phyloP scores from a whole-genome alignment of 768 basidiomycete species.

The Epithele typhae region DNA sequence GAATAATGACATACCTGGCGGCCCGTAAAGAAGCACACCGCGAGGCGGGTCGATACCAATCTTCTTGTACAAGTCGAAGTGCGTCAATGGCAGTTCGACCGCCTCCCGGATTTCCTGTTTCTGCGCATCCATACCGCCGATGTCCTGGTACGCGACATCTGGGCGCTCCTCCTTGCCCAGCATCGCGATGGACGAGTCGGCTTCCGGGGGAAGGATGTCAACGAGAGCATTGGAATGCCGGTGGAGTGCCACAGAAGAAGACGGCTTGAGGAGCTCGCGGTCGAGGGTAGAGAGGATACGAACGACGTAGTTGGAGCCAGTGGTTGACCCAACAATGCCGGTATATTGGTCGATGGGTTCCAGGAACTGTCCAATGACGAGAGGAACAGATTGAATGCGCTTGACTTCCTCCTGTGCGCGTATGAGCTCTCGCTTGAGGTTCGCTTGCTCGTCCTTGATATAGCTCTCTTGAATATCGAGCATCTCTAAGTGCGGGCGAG shows the following conservation, averaged over 20 bases:
- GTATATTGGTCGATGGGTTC: conserved; percentile 98
- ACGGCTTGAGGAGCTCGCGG: conserved; percentile 94
- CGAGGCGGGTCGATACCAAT: conserved; percentile 99
- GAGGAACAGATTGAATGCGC: conserved; percentile 96
- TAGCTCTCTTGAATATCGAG: conserved; percentile 93
- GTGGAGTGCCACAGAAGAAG: conserved; percentile 96
- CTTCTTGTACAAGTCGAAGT: conserved; percentile 98
- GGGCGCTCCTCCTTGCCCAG: conserved; percentile 93
- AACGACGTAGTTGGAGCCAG: conserved; percentile 97
- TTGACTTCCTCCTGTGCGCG: conserved; percentile 99
- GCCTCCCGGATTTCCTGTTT: conserved; percentile 99
- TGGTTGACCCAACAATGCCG: conserved; percentile 95
- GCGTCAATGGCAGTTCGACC: conserved; percentile 92
- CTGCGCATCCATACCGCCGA: conserved; percentile 96
- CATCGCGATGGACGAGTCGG: conserved; percentile 96
- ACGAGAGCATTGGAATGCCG: conserved; percentile 98
- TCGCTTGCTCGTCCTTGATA: conserved; percentile 98
- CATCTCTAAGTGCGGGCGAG: conserved; percentile 91
- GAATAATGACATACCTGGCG: conserved; percentile 63
- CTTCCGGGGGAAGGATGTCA: conserved; percentile 97
- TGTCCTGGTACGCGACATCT: conserved; percentile 88
- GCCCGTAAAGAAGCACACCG: conserved; percentile 94
- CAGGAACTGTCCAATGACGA: conserved; percentile 98
- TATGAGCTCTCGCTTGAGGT: conserved; percentile 95
- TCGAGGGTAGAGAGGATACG: conserved; percentile 96